Percentiles rank a stretch among this genome's conserved stretches.
Conservation (phyloP, 768 basidiomycete species). For the Boletus rex-veris region DNA sequence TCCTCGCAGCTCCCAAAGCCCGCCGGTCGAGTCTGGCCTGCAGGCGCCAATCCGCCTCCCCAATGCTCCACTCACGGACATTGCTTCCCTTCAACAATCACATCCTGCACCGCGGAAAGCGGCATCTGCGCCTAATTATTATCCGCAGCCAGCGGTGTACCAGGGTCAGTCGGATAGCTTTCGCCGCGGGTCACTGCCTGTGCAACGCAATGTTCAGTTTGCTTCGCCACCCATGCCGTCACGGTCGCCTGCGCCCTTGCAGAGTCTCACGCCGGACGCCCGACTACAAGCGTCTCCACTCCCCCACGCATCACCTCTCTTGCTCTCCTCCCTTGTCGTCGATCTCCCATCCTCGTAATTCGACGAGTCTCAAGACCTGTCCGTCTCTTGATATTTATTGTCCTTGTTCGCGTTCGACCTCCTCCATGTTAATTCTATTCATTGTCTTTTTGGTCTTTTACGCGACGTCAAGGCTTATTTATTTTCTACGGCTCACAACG, state of each 20-base stretch:
- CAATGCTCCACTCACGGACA: slow-evolving; percentile 67
- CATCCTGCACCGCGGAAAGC: slow-evolving; percentile 32
- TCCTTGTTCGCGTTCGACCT: slow-evolving; percentile 20
- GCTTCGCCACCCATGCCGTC: slow-evolving; percentile 32
- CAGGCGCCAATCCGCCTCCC: slow-evolving; percentile 60
- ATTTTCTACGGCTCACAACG: slow-evolving; percentile 29
- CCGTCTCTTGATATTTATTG: slow-evolving; percentile 32
- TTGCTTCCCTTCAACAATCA: slow-evolving; percentile 50
- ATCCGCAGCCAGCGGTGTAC: slow-evolving; percentile 27
- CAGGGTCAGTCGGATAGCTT: slow-evolving; percentile 29
- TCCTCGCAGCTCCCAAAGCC: slow-evolving; percentile 52
- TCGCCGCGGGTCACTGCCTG: slow-evolving; percentile 32
- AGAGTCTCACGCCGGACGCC: slow-evolving; percentile 26
- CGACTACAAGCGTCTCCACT: slow-evolving; percentile 23
- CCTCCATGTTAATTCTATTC: slow-evolving; percentile 1
- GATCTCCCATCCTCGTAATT: slow-evolving; percentile 23
- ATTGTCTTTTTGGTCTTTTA: slow-evolving; percentile 13
- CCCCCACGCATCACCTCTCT: slow-evolving; percentile 26
- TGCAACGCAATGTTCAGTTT: slow-evolving; percentile 28
- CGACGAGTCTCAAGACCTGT: background rate
- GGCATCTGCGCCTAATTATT: slow-evolving; percentile 32
- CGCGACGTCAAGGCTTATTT: slow-evolving; percentile 30
- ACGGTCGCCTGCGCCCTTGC: slow-evolving; percentile 24
- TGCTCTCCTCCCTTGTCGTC: slow-evolving; percentile 24
- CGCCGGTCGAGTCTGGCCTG: slow-evolving; percentile 44